These are phyloP conservation scores for Ambispora gerdemannii DNA, from an alignment of 192 early-diverging fungal species.

Conservation along the genomic window DNA sequence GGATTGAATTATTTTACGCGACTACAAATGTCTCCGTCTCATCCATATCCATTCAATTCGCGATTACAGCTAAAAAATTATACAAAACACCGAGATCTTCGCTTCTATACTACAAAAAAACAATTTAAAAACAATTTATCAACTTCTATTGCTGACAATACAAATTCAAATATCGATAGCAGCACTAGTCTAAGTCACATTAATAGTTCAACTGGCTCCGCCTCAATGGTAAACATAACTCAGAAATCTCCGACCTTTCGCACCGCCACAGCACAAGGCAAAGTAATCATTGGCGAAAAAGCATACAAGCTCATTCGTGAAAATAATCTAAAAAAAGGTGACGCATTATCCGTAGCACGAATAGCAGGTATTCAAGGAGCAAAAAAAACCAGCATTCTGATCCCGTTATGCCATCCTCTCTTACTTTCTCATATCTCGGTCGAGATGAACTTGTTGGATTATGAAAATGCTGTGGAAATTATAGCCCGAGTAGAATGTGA, in stretches of 20 bases:
- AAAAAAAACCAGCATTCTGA: slow-evolving; percentile 75
- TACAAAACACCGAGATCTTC: too few species aligned
- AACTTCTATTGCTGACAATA: background rate
- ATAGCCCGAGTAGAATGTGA: slow-evolving; percentile 65
- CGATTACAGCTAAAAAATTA: too few species aligned
- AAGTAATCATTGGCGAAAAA: slow-evolving; percentile 62
- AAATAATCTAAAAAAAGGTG: slow-evolving; percentile 80
- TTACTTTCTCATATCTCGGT: slow-evolving; percentile 67
- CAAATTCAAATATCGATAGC: background rate
- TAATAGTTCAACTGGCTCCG: slow-evolving; percentile 65
- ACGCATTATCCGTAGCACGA: slow-evolving; percentile 82
- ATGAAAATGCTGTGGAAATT: slow-evolving; percentile 57
- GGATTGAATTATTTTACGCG: too few species aligned
- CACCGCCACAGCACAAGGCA: slow-evolving; percentile 68
- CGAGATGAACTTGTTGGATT: slow-evolving; percentile 54
- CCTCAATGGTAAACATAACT: slow-evolving; percentile 86
- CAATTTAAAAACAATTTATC: too few species aligned
- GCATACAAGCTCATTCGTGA: slow-evolving; percentile 63
- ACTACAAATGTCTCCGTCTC: too few species aligned
- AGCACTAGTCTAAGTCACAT: slow-evolving; percentile 65
- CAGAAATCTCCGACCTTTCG: slow-evolving; percentile 67
- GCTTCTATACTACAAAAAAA: too few species aligned
- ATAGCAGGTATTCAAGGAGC: slow-evolving; percentile 90
- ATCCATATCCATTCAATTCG: too few species aligned
- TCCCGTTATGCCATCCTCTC: slow-evolving; percentile 89